Conservation (phyloP, 495 filamentous ascomycete genomes). For the Chaetomium fimeti region DNA sequence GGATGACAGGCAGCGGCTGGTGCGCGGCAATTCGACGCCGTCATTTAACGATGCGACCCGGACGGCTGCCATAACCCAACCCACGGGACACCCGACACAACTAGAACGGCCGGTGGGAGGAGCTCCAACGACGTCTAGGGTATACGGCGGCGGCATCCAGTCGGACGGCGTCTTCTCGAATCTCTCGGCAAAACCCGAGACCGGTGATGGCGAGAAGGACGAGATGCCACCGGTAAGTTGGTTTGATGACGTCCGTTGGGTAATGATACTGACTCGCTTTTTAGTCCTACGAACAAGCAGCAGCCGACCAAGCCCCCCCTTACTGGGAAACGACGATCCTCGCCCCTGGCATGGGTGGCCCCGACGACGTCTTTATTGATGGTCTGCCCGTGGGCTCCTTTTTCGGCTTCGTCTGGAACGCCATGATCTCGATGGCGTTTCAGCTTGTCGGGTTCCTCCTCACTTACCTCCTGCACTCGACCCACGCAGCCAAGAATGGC, state of each 20-base stretch:
- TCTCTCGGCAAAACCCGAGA: slow-evolving; percentile 84
- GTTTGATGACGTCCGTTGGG: neutral
- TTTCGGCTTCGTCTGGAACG: slow-evolving; percentile 97
- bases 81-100: slow-evolving; percentile 29
- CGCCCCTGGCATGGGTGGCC: slow-evolving; percentile 75
- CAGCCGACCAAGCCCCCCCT: slow-evolving; percentile 91
- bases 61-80: slow-evolving; percentile 16
- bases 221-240: slow-evolving; percentile 86
- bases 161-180: slow-evolving; percentile 97
- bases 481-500: slow-evolving; percentile 96
- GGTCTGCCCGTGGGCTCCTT: slow-evolving; percentile 93
- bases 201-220: slow-evolving; percentile 75
- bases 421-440: slow-evolving; percentile 98
- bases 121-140: slow-evolving; percentile 31
- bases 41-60: slow-evolving; percentile 23
- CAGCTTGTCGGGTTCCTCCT: slow-evolving; percentile 94
- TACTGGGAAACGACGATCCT: slow-evolving; percentile 99
- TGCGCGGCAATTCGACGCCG: slow-evolving; percentile 63
- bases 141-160: slow-evolving; percentile 65
- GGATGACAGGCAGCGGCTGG: slow-evolving; percentile 82
- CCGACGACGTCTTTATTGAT: slow-evolving; percentile 93
- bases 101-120: slow-evolving; percentile 9
- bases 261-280: slow-evolving; percentile 30
- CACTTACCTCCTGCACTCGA: slow-evolving; percentile 96
- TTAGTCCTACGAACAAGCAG: slow-evolving; percentile 97